Conservation (phyloP, 768 basidiomycete genomes). For the Boletus vermiculosoides region DNA sequence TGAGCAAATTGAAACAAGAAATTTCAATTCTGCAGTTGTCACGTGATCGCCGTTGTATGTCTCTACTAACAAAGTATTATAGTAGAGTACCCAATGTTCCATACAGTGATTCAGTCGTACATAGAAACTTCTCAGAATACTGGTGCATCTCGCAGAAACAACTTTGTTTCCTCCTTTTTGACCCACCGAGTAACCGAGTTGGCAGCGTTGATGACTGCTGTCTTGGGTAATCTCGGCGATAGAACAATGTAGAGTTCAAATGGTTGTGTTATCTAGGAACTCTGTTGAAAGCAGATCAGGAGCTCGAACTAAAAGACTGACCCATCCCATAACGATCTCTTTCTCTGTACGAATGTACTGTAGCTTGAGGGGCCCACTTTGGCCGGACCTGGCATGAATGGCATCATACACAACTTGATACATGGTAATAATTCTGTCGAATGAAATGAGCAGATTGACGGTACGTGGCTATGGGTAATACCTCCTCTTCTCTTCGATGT, state of each 20-base stretch:
- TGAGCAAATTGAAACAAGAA: no score
- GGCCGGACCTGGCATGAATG: slow-evolving; percentile 87
- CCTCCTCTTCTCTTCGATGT: slow-evolving; percentile 58
- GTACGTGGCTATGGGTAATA: slow-evolving; percentile 25
- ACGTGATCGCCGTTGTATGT: background rate
- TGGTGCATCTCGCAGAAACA: slow-evolving; percentile 89
- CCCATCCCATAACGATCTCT: slow-evolving; percentile 95
- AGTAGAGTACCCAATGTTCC: background rate
- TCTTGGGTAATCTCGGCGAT: slow-evolving; percentile 84
- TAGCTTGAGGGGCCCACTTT: slow-evolving; percentile 76
- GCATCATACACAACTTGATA: slow-evolving; percentile 89
- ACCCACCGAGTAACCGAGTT: slow-evolving; percentile 91
- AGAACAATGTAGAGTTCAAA: slow-evolving; percentile 89
- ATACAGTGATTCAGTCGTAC: background rate
- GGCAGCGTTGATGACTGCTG: slow-evolving; percentile 82
- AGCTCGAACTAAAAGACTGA: slow-evolving; percentile 37
- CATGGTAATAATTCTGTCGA: slow-evolving; percentile 68
- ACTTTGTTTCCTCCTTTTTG: slow-evolving; percentile 74
- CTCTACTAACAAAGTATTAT: background rate
- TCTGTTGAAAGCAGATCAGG: background rate
- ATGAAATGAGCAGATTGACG: slow-evolving; percentile 8
- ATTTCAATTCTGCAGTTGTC: background rate
- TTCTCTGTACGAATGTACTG: slow-evolving; percentile 83
- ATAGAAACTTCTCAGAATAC: slow-evolving; percentile 55
- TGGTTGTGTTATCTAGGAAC: slow-evolving; percentile 77